Evolutionary conservation across 2,329 filamentous ascomycete species (phyloP).

Genomic region (Coniochaeta sp.): DNA sequence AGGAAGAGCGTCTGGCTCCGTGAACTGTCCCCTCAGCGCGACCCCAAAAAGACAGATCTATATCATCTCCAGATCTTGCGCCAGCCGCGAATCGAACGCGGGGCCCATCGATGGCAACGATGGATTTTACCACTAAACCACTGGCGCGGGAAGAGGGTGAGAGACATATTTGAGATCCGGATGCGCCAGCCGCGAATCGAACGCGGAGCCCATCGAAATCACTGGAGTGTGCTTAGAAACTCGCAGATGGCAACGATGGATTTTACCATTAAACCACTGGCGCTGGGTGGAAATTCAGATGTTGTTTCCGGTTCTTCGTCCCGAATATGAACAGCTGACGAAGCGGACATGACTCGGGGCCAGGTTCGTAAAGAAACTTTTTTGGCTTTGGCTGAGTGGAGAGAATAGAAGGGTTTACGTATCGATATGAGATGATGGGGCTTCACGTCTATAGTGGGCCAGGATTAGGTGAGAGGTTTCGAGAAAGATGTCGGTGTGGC

Average conservation of each 20-base stretch:
- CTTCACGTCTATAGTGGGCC: no score
- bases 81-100: neutral
- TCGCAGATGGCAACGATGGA: slow-evolving; percentile 37
- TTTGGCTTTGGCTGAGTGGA: neutral
- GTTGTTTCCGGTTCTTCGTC: neutral
- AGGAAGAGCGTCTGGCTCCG: no score
- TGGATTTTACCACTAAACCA: slow-evolving; percentile 44
- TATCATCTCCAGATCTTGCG: neutral
- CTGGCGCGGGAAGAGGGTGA: slow-evolving; percentile 12
- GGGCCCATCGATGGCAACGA: slow-evolving; percentile 32
- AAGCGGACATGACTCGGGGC: neutral
- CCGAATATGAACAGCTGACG: neutral
- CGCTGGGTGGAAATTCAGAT: slow-evolving; percentile 1
- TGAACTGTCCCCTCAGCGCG: no score
- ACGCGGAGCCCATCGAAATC: neutral
- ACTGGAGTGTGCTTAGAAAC: no score
- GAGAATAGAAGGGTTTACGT: neutral
- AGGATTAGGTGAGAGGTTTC: no score
- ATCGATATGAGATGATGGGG: no score
- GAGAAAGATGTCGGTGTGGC: no score
- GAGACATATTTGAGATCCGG: no score
- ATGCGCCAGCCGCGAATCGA: neutral
- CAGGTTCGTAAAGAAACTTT: neutral
- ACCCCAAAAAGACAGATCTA: neutral
- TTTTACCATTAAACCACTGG: slow-evolving; percentile 42